Conservation (phyloP, 495 filamentous ascomycete genomes). For the Glutinoglossum americanum region DNA sequence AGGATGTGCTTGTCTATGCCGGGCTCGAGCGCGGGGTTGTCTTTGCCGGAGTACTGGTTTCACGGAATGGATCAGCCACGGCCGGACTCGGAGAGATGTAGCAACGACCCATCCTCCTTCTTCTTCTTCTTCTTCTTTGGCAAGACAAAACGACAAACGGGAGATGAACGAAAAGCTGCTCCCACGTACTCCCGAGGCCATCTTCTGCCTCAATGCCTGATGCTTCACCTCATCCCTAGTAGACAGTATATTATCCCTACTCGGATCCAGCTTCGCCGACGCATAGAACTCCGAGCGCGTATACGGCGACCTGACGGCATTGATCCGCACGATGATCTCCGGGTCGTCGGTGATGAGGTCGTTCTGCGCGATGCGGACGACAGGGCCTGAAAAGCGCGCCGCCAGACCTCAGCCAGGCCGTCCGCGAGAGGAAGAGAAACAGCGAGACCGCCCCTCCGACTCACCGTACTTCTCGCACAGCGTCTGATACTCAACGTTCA, state of each 20-base stretch:
- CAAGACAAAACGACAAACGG: no score
- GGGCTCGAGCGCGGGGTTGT: slow-evolving; percentile 18
- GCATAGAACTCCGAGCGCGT: slow-evolving; percentile 22
- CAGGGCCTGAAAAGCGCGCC: slow-evolving; percentile 11
- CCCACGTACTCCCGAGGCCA: slow-evolving; percentile 12
- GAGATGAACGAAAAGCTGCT: not conserved
- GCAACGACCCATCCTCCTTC: no score
- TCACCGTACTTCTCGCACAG: not conserved
- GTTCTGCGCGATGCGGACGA: slow-evolving; percentile 23
- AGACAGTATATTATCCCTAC: slow-evolving; percentile 21
- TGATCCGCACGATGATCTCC: slow-evolving; percentile 20
- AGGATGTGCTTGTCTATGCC: slow-evolving; percentile 15
- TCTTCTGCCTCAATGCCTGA: slow-evolving; percentile 16
- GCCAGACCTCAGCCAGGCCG: not conserved
- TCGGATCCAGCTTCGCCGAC: slow-evolving; percentile 19
- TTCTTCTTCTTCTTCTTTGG: no score
- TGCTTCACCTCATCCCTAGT: slow-evolving; percentile 19
- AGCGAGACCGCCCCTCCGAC: no score
- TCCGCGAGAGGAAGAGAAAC: not conserved
- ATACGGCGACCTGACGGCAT: slow-evolving; percentile 18
- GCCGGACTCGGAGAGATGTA: no score
- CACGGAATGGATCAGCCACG: not conserved
- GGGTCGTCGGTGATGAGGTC: slow-evolving; percentile 23
- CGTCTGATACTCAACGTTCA: not conserved
- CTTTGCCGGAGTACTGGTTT: slow-evolving; percentile 21